Evolutionary conservation across 2,329 filamentous ascomycete species (phyloP), one percentile per base, ranked within the genome.

Genomic region (Xylaria digitata): DNA sequence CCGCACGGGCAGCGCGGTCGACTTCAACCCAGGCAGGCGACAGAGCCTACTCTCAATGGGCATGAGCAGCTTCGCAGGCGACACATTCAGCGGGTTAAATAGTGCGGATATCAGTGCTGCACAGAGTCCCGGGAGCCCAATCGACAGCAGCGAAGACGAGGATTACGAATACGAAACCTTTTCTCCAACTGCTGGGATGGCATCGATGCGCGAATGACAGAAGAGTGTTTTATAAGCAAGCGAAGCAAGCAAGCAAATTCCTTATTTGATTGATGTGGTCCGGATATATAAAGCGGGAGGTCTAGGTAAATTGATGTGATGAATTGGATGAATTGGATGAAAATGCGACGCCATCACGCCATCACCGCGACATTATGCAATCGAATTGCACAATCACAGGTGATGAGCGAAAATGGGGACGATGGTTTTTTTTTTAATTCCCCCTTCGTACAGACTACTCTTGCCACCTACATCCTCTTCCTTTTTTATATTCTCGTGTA

Each of bases 71-170:
- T 65, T 73, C 23, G 65, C 66, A 11, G 71, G 73, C 48, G 78
- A 77, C 26, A 78, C 79, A 6, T 81, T 83, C 65, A 82, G 82
- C 72, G 82, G 80, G 15, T 72, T 83, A 34, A 77, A 78, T 49
- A 85, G 84, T 65, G 80, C 80, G 9, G 84, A 86, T 64, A 80
- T 80, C 23, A 87, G 83, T 72, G 81, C 80, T 3, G 80, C 81
- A 43, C 84, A 86, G 63, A 88, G 86, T 62, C 86, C 86, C 8
- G 77, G 79, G 64, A 84, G 81, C 58, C 80, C 79, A 37, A 82
- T 81, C 42, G 84, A 85, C 52, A 86, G 82, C 69, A 87, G 84
- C 63, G 86, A 87, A 58, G 86, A 89, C 46, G 84, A 70, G 40
- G 67, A 86, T 78, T 86, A 87, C 68, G 84, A 86, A 78, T 86